These are phyloP conservation scores for Obba rivulosa DNA, from an alignment of 768 basidiomycete species.

Conservation along the genomic window DNA sequence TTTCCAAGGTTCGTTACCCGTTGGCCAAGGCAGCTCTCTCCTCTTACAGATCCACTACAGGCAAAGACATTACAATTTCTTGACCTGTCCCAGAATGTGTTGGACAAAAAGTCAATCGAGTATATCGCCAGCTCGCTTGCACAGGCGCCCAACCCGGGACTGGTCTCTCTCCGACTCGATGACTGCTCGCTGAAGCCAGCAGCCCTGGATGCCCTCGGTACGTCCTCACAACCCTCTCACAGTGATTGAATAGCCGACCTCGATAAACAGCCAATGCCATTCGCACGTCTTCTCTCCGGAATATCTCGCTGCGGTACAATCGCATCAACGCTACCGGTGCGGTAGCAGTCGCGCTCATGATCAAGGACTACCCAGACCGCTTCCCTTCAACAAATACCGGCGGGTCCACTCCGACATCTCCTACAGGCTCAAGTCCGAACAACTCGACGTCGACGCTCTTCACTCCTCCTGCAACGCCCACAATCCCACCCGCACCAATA, in stretches of 20 bases:
- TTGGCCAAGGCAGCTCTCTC: neutral
- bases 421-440: conserved; percentile 20
- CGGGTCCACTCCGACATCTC: conserved; percentile 11
- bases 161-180: conserved; percentile 82
- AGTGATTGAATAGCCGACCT: conserved; percentile 1
- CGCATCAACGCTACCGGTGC: conserved; percentile 80
- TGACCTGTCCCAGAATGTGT: conserved; percentile 79
- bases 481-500: conserved; percentile 23
- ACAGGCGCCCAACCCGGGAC: conserved; percentile 43
- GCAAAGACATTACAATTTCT: conserved; percentile 77
- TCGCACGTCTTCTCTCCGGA: conserved; percentile 75
- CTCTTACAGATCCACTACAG: conserved; percentile 30
- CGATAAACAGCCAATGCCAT: conserved; percentile 63
- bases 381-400: conserved; percentile 30
- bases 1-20: conserved; percentile 50
- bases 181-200: conserved; percentile 74
- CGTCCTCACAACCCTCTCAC: conserved; percentile 20
- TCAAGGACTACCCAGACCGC: conserved; percentile 90
- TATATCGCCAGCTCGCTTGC: conserved; percentile 69
- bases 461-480: conserved; percentile 30
- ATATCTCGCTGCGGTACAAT: conserved; percentile 89
- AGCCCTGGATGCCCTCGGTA: conserved; percentile 77
- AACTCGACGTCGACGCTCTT: conserved; percentile 21
- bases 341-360: conserved; percentile 92
- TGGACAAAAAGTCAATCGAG: conserved; percentile 85